Conservation (phyloP, 2,329 filamentous ascomycete species). For the Helminthosporium solani region DNA sequence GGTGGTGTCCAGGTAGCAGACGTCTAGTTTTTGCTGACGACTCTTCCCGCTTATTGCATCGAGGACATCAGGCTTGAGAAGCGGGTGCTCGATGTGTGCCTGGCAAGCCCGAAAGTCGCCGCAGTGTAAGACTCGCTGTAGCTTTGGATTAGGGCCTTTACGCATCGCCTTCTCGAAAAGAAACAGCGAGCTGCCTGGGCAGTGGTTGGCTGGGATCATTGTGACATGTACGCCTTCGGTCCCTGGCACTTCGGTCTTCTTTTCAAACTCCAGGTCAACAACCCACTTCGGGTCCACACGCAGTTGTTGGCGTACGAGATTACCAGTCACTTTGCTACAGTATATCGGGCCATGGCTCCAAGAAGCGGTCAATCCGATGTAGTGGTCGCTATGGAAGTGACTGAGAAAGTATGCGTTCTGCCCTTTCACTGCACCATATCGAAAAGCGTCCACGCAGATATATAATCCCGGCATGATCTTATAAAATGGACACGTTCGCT, state of each 20-base stretch:
- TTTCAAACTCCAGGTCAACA: constrained; percentile 81
- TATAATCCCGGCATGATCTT: constrained; percentile 93
- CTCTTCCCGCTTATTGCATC: constrained; percentile 70
- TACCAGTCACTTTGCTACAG: constrained; percentile 89
- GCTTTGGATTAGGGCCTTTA: constrained; percentile 58
- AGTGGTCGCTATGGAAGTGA: constrained; percentile 98
- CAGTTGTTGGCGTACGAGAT: constrained; percentile 82
- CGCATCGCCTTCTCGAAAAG: constrained; percentile 79
- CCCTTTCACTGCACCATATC: constrained; percentile 88
- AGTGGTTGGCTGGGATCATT: constrained; percentile 96
- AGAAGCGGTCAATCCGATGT: constrained; percentile 81
- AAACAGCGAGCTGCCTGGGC: constrained; percentile 90
- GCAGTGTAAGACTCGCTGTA: constrained; percentile 86
- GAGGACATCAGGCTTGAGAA: constrained; percentile 72
- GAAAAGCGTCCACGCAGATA: constrained; percentile 93
- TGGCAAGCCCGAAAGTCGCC: constrained; percentile 93
- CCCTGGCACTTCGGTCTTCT: constrained; percentile 72
- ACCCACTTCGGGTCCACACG: constrained; percentile 84
- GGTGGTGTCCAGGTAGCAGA: constrained; percentile 96
- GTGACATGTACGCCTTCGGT: constrained; percentile 84
- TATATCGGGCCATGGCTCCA: constrained; percentile 97
- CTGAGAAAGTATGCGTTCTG: constrained; percentile 95
- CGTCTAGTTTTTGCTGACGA: constrained; percentile 83
- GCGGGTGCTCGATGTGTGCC: constrained; percentile 77
- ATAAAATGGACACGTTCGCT: constrained; percentile 95